phyloP scores from a whole-genome alignment of 2,329 filamentous ascomycete genomes.

The Byssothecium circinans region DNA sequence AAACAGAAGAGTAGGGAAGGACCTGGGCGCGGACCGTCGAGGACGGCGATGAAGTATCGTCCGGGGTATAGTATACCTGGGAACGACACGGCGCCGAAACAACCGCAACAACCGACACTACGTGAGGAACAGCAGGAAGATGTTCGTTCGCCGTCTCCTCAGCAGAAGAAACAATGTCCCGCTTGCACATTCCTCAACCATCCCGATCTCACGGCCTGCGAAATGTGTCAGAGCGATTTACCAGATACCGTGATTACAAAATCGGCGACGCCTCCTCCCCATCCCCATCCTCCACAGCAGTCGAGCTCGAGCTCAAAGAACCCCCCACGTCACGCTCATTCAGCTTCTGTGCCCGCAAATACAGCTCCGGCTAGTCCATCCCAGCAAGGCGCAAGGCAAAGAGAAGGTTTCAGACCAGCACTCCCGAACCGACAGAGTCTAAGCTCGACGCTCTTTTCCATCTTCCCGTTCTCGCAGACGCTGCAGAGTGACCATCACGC shows the following conservation, averaged over 20 bases:
- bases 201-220: slow-evolving; percentile 31
- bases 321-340: slow-evolving; percentile 27
- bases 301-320: slow-evolving; percentile 6
- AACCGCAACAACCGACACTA: neutral
- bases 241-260: slow-evolving; percentile 26
- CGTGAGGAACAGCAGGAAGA: slow-evolving; percentile 12
- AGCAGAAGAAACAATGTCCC: slow-evolving; percentile 37
- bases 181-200: slow-evolving; percentile 43
- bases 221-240: slow-evolving; percentile 36
- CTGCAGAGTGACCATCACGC: slow-evolving; percentile 35
- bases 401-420: slow-evolving; percentile 17
- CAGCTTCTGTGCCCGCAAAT: slow-evolving; percentile 25
- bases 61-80: slow-evolving; percentile 31
- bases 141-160: slow-evolving; percentile 24
- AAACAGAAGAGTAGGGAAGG: slow-evolving; percentile 17
- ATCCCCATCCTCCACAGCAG: neutral
- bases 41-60: slow-evolving; percentile 25
- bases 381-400: slow-evolving; percentile 3
- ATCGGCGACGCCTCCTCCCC: slow-evolving; percentile 22
- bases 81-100: slow-evolving; percentile 15
- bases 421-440: slow-evolving; percentile 36
- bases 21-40: slow-evolving; percentile 18
- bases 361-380: slow-evolving; percentile 13
- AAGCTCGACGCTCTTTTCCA: slow-evolving; percentile 38
- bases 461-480: slow-evolving; percentile 40